Evolutionary conservation across 2,329 filamentous ascomycete species (phyloP).

Genomic region (Cladosporium sp.): DNA sequence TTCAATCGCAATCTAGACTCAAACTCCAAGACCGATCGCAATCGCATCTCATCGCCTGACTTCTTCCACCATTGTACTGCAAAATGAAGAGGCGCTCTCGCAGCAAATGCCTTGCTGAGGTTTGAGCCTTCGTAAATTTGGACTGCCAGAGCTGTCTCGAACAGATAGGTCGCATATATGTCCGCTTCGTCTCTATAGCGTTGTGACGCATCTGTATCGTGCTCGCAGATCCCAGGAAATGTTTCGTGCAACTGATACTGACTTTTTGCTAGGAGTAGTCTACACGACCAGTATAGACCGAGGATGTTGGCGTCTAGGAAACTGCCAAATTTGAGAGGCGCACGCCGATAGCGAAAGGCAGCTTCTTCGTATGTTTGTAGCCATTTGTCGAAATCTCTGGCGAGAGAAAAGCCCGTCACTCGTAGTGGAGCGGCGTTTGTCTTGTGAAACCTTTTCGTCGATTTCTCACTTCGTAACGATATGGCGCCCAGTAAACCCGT

Average conservation of each 20-base stretch:
- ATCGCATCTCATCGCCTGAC: background rate
- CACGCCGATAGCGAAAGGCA: background rate
- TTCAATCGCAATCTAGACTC: background rate
- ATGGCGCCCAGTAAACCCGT: background rate
- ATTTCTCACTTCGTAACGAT: background rate
- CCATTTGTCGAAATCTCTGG: background rate
- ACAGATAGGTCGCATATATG: background rate
- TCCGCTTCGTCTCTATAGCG: background rate
- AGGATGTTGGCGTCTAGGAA: background rate
- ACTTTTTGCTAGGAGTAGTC: background rate
- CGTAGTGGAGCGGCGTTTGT: background rate
- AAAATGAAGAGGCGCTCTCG: background rate
- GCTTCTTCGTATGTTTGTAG: background rate
- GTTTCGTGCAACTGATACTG: background rate
- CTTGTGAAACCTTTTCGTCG: background rate
- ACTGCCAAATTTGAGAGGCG: background rate
- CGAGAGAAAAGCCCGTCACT: background rate
- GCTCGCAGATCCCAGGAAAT: too few species aligned
- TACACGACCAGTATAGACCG: background rate
- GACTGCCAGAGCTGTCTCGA: background rate
- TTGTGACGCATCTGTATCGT: background rate
- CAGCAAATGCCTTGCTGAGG: background rate
- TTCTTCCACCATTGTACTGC: background rate
- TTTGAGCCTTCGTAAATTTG: background rate
- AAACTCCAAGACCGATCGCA: background rate